Evolutionary conservation across 176 grass and related monocot genomes (phyloP), one percentile per base, ranked within the genome.

Genomic region (Eremochloa ophiuroides): DNA sequence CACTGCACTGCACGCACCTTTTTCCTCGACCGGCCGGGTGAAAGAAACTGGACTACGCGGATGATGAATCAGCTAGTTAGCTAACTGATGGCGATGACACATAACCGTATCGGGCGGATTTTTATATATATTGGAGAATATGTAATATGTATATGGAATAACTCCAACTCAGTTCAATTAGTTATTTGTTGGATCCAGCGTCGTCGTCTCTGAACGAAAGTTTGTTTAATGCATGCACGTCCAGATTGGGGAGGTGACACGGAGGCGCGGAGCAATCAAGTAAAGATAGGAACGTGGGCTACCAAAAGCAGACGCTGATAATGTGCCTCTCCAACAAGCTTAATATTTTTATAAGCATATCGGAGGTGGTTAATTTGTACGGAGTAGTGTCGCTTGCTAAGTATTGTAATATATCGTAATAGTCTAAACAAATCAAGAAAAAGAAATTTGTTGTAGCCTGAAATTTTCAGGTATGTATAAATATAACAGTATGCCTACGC

Each of bases 291-390:
- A 37, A 67, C 77, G 62, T 79, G 77, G 77, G 4, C 43, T 67
- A 79, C 77, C 35, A 79, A 79, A 79, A 79, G 62, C 76, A 15
- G 76, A 79, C n/a, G 76, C 60, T 41, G n/a, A n/a, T n/a, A n/a
- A n/a, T n/a, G n/a, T n/a, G n/a, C n/a, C n/a, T n/a, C n/a, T n/a
- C n/a, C n/a, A n/a, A n/a, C n/a, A n/a, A n/a, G n/a, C n/a, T n/a
- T n/a, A n/a, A n/a, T n/a, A n/a, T n/a, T n/a, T n/a, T n/a, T n/a
- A n/a, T n/a, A n/a, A n/a, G n/a, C n/a, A n/a, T n/a, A n/a, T n/a
- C n/a, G n/a, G n/a, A n/a, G n/a, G n/a, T n/a, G n/a, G n/a, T n/a
- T n/a, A n/a, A n/a, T n/a, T n/a, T n/a, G n/a, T n/a, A n/a, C n/a
- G n/a, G n/a, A n/a, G n/a, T n/a, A n/a, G n/a, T n/a, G n/a, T n/a